These are phyloP conservation scores for Ceratocystis destructans DNA, from an alignment of 2,329 filamentous ascomycete species.

Conservation along the genomic window DNA sequence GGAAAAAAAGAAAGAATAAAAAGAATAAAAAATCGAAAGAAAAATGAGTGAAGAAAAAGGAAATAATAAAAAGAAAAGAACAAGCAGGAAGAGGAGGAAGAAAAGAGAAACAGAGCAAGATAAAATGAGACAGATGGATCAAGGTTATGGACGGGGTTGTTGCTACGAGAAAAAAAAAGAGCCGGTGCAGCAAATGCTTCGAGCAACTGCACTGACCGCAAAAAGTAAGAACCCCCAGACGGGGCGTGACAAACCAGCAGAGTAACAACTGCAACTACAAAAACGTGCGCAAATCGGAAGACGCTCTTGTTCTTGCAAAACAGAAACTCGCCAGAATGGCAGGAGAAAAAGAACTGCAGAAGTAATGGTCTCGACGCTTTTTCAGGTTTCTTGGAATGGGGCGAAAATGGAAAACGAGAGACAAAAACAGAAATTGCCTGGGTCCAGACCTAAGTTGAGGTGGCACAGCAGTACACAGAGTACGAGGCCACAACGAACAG, in stretches of 20 bases:
- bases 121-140: conserved; percentile 13
- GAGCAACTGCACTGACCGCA: conserved; percentile 4
- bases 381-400: neutral
- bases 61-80: conserved; percentile 23
- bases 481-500: neutral
- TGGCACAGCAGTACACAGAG: neutral
- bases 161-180: conserved; percentile 4
- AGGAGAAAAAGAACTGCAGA: neutral
- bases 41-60: conserved; percentile 12
- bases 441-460: neutral
- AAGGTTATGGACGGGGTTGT: neutral
- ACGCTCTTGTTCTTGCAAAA: neutral
- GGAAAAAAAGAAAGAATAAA: conserved; percentile 23
- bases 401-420: neutral
- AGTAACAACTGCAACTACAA: neutral
- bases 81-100: conserved; percentile 9
- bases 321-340: neutral
- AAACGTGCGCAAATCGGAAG: neutral
- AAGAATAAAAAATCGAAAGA: conserved; percentile 20
- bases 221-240: neutral
- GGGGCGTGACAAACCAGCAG: neutral
- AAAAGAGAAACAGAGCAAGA: conserved; percentile 20
- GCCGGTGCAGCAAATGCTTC: conserved; percentile 1
- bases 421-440: conserved; percentile 9
- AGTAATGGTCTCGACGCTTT: too few species aligned